Conservation (phyloP, 305 asterid genomes). For the Fraxinus latifolia region DNA sequence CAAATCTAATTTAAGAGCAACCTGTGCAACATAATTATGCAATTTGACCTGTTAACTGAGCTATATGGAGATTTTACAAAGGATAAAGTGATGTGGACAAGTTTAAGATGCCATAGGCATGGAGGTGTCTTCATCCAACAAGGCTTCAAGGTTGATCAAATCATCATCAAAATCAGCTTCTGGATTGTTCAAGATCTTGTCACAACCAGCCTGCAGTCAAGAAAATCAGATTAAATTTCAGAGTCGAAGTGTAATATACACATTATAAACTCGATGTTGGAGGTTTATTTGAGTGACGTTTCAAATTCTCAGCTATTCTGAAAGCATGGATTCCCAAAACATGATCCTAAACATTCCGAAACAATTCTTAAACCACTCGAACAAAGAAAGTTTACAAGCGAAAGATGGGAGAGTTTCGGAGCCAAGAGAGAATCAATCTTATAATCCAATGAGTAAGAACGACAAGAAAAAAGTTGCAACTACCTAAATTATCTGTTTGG, state of each 20-base stretch:
- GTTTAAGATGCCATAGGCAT: conserved; percentile 42
- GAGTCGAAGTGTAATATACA: not conserved
- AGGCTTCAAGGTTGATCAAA: conserved; percentile 59
- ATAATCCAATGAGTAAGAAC: not conserved
- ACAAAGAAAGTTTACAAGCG: not conserved
- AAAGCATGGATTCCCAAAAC: not conserved
- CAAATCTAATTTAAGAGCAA: conserved; percentile 33
- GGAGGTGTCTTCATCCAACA: conserved; percentile 63
- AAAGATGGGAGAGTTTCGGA: not conserved
- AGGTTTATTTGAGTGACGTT: not conserved
- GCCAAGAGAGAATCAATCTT: not conserved
- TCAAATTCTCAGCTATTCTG: not conserved
- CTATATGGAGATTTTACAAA: conserved; percentile 21
- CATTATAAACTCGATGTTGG: not conserved
- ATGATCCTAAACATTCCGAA: not conserved
- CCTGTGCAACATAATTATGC: conserved; percentile 42
- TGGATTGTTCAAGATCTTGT: conserved; percentile 42
- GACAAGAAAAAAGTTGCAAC: not conserved
- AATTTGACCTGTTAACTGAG: conserved; percentile 27
- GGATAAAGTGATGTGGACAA: not conserved
- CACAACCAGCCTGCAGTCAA: conserved; percentile 53
- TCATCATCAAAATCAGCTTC: conserved; percentile 63
- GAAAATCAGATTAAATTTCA: not conserved
- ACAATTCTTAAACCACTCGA: not conserved
- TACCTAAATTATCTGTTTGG: not conserved